Base-by-base conservation (phyloP, 352 stramenopile genomes). In the Plasmopara viticola region DNA sequence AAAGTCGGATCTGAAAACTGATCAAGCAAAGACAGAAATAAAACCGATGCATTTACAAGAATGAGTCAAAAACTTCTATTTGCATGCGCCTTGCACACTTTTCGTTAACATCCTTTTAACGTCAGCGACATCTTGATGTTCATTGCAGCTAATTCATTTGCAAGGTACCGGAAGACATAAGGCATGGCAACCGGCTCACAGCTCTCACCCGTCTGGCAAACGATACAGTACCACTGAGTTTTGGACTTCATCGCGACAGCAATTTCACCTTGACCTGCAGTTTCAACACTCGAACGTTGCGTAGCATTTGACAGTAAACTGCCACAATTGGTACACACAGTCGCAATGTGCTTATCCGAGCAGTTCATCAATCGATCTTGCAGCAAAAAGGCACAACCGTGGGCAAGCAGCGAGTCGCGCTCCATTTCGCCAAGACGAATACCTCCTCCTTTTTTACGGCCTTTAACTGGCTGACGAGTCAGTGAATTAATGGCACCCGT, bases 401-500 rank as follows among this genome's bases (percentile, higher is more conserved):
- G 97, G 53, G 94, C 97, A 30, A 99, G 76, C 37, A 99, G 72
- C 56, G 95, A 98, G 68, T 99, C 97, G 37, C 97, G 86, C 83
- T 99, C 97, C 97, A 99, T 99, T 79, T 99, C 97, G 54, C 97
- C 97, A 25, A 99, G 95, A 58, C 97, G 94, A 64, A 99, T 99
- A 70, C 97, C 97, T 68, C 97, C 97, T 58, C 97, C 90, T 60
- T 98, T 97, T 86, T 99, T 99, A 62, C 97, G 81, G 43, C 97
- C 97, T 75, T 99, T 99, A 38, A 99, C 95, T 0, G 97, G 97
- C 76, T 99, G 97, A 5, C 96, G 86, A 49, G 97, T 99, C n/a
- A 99, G 78, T 62, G 85, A 90, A 75, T 99, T 99, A 58, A 99
- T 97, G 33, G 95, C 94, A 9, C 97, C 97, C 30, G 95, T 99